phyloP scores from a whole-genome alignment of 2,329 filamentous ascomycete species.

The Penicillium sp. region DNA sequence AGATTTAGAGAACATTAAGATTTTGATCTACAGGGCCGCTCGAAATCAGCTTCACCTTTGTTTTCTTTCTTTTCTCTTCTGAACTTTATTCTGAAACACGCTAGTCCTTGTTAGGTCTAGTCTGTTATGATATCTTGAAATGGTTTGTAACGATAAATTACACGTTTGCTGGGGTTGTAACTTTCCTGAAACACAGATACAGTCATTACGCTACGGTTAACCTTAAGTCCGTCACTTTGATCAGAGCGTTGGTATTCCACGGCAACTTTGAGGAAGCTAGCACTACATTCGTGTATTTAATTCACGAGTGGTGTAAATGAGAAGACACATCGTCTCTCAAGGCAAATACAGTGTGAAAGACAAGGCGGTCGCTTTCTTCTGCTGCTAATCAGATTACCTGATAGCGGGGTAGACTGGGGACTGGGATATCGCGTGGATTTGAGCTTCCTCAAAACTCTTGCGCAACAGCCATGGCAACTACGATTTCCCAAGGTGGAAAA shows the following conservation, averaged over 20 bases:
- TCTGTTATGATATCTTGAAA: no score
- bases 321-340: no score
- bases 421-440: background rate
- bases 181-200: constrained; percentile 9
- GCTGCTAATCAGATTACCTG: constrained; percentile 4
- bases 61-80: no score
- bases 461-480: background rate
- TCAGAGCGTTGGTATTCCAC: background rate
- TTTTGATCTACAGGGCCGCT: no score
- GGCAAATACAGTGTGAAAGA: background rate
- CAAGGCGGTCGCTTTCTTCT: constrained; percentile 2
- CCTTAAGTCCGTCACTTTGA: no score
- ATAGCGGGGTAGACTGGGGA: constrained; percentile 1
- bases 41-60: no score
- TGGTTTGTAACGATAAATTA: constrained; percentile 3
- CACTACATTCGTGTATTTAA: background rate
- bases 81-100: no score
- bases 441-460: background rate
- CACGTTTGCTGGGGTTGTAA: background rate
- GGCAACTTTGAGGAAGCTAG: background rate
- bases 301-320: background rate
- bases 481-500: background rate
- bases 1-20: no score
- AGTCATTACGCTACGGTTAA: background rate
- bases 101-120: no score